These are phyloP conservation scores for Candida nemodendra DNA, from an alignment of 805 yeast genomes.

Conservation along the genomic window DNA sequence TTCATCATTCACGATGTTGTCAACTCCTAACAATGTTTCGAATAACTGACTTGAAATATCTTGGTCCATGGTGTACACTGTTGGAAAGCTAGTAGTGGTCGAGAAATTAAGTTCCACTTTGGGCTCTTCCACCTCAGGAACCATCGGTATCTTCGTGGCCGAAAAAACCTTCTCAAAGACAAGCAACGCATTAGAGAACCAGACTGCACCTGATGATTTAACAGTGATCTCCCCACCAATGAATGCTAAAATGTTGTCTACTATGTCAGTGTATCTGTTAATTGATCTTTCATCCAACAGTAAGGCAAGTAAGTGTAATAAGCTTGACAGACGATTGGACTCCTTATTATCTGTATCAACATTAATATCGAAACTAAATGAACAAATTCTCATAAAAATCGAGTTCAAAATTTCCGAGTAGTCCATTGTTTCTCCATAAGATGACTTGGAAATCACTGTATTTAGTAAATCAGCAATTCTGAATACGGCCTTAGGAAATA, in stretches of 20 bases:
- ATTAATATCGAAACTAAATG: slow-evolving; percentile 30
- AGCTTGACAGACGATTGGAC: slow-evolving; percentile 35
- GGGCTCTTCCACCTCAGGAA: slow-evolving; percentile 43
- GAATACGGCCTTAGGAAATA: slow-evolving; percentile 37
- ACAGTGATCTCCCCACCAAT: slow-evolving; percentile 37
- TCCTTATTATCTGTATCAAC: slow-evolving; percentile 18
- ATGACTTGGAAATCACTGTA: slow-evolving; percentile 33
- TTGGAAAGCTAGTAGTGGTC: slow-evolving; percentile 14
- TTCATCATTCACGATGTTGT: slow-evolving; percentile 40
- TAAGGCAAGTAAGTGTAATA: slow-evolving; percentile 42
- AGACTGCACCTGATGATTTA: slow-evolving; percentile 42
- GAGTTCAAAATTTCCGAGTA: slow-evolving; percentile 38
- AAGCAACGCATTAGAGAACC: slow-evolving; percentile 59
- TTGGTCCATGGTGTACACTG: slow-evolving; percentile 22
- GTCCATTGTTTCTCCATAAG: slow-evolving; percentile 32
- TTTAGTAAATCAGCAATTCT: slow-evolving; percentile 40
- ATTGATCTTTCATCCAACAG: slow-evolving; percentile 40
- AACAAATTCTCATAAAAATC: slow-evolving; percentile 34
- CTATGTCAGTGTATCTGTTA: slow-evolving; percentile 34
- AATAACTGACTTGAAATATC: slow-evolving; percentile 37
- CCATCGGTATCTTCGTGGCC: slow-evolving; percentile 48
- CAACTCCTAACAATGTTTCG: slow-evolving; percentile 40
- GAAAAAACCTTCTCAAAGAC: slow-evolving; percentile 56
- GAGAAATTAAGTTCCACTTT: slow-evolving; percentile 15
- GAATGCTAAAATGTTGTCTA: slow-evolving; percentile 37